phyloP scores from a whole-genome alignment of 1,284 basidiomycete species.

The Trichosporon sp. region DNA sequence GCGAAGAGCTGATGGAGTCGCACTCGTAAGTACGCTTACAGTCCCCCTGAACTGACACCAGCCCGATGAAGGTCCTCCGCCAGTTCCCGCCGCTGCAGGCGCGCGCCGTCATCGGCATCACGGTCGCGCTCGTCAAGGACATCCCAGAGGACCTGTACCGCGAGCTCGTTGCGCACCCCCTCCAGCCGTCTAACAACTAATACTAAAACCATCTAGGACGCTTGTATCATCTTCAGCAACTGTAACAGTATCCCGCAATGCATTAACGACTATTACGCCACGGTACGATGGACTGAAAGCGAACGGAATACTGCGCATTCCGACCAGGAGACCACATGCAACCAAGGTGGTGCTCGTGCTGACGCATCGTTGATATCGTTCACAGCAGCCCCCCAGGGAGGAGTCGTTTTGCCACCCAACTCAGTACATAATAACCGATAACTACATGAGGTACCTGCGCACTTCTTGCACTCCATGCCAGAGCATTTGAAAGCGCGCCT shows the following conservation, averaged over 20 bases:
- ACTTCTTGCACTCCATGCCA: too few species aligned
- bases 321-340: too few species aligned
- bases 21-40: slow-evolving; percentile 65
- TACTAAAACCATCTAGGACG: slow-evolving; percentile 1
- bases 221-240: background rate
- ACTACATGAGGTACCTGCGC: too few species aligned
- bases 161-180: slow-evolving; percentile 82
- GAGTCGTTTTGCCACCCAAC: too few species aligned
- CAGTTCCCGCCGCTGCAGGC: slow-evolving; percentile 91
- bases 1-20: slow-evolving; percentile 81
- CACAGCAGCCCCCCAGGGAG: too few species aligned
- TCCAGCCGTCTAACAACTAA: slow-evolving; percentile 14
- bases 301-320: too few species aligned
- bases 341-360: too few species aligned
- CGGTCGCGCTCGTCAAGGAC: slow-evolving; percentile 88
- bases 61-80: slow-evolving; percentile 93
- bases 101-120: slow-evolving; percentile 82
- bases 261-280: slow-evolving; percentile 6
- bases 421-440: too few species aligned
- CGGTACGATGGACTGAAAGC: too few species aligned
- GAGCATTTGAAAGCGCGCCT: too few species aligned
- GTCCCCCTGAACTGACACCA: slow-evolving; percentile 48
- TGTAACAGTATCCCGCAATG: slow-evolving; percentile 15
- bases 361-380: too few species aligned
- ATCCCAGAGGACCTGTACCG: slow-evolving; percentile 85